phyloP scores from a whole-genome alignment of 257 asterid species.

The Datura wrightii region DNA sequence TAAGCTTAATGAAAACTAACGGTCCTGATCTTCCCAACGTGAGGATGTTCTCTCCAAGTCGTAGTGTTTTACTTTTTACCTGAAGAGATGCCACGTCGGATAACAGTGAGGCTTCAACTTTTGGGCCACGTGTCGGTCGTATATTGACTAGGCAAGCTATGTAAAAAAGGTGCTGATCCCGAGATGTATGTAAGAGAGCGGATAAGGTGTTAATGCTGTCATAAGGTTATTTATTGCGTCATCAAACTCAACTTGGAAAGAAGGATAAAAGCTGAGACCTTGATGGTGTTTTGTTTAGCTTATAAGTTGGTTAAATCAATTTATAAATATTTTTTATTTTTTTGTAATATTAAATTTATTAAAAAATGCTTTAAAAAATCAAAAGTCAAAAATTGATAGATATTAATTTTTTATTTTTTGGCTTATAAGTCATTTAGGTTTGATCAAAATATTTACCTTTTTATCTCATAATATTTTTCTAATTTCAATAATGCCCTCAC shows the following conservation, averaged over 20 bases:
- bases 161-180: conserved; percentile 16
- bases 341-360: too few species aligned
- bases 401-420: too few species aligned
- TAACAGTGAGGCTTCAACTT: neutral
- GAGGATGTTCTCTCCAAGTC: neutral
- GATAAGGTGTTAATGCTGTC: neutral
- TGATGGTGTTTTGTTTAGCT: too few species aligned
- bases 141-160: neutral
- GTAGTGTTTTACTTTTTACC: neutral
- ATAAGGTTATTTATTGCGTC: neutral
- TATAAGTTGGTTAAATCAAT: too few species aligned
- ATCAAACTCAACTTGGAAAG: neutral
- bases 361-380: too few species aligned
- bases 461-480: too few species aligned
- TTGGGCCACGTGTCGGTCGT: neutral
- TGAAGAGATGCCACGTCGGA: neutral
- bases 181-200: conserved; percentile 3
- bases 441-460: too few species aligned
- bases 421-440: too few species aligned
- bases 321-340: too few species aligned
- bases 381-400: too few species aligned
- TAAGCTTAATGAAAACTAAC: conserved; percentile 28
- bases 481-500: too few species aligned
- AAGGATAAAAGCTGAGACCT: neutral
- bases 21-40: conserved; percentile 15